Conservation (phyloP, 192 early-diverging fungal genomes). For the Glomus cerebriforme region DNA sequence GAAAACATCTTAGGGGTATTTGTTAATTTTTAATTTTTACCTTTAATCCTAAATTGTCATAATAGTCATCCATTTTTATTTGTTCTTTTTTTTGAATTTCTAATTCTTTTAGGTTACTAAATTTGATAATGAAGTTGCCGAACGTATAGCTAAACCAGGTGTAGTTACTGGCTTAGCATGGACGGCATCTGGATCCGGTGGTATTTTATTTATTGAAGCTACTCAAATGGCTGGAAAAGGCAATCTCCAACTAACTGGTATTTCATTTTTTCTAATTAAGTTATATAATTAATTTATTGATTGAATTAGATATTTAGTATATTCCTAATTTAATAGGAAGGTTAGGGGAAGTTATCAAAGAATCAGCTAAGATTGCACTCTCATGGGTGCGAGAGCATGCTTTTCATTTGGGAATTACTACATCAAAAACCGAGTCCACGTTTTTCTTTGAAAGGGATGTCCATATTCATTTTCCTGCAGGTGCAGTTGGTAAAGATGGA, state of each 20-base stretch:
- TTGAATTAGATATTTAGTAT: too few species aligned
- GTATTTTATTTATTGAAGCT: slow-evolving; percentile 80
- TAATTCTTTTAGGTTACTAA: slow-evolving; percentile 47
- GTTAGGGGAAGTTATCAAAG: slow-evolving; percentile 85
- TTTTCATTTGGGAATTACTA: slow-evolving; percentile 54
- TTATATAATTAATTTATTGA: background rate
- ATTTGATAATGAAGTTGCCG: slow-evolving; percentile 72
- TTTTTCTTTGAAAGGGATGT: slow-evolving; percentile 67
- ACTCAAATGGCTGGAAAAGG: slow-evolving; percentile 75
- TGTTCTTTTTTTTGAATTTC: too few species aligned
- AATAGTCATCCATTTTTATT: background rate
- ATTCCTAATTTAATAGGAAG: slow-evolving; percentile 48
- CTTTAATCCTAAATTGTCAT: background rate
- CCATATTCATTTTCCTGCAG: slow-evolving; percentile 89
- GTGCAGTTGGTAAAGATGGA: slow-evolving; percentile 82
- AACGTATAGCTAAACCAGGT: slow-evolving; percentile 64
- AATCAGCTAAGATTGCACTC: slow-evolving; percentile 76
- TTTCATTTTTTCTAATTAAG: background rate
- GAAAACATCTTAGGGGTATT: slow-evolving; percentile 70
- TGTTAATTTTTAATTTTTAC: too few species aligned
- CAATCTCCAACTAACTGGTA: slow-evolving; percentile 66
- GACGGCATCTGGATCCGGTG: slow-evolving; percentile 69
- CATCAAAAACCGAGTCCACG: slow-evolving; percentile 37
- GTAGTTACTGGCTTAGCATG: slow-evolving; percentile 87
- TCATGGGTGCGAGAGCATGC: slow-evolving; percentile 78